These are phyloP conservation scores for Starmera amethionina DNA, from an alignment of 805 yeast genomes.

Conservation along the genomic window DNA sequence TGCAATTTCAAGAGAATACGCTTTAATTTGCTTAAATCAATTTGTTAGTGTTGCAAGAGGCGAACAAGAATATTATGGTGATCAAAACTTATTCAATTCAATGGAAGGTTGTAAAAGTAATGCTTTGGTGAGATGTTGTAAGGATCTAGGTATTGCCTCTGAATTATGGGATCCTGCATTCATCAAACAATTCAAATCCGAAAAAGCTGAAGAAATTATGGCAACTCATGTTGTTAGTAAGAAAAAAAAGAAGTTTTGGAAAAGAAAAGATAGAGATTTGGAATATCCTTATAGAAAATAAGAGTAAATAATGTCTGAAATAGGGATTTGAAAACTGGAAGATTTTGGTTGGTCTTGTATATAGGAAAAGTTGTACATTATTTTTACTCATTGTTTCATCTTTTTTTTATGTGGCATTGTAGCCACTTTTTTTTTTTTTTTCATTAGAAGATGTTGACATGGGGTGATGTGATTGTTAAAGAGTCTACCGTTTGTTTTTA, in stretches of 20 bases:
- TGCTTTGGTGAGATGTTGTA: slow-evolving; percentile 96
- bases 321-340: no score
- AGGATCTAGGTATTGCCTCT: slow-evolving; percentile 92
- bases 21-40: slow-evolving; percentile 76
- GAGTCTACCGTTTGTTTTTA: no score
- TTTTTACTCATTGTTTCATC: no score
- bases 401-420: no score
- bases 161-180: slow-evolving; percentile 97
- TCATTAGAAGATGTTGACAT: no score
- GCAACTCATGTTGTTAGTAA: slow-evolving; percentile 78
- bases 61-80: slow-evolving; percentile 86
- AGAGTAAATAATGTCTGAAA: background rate
- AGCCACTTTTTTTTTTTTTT: no score
- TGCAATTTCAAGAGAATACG: slow-evolving; percentile 83
- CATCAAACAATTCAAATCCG: slow-evolving; percentile 56
- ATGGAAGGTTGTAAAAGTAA: slow-evolving; percentile 96
- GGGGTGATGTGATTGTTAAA: no score
- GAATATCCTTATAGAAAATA: slow-evolving; percentile 73
- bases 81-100: slow-evolving; percentile 85
- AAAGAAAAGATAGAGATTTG: slow-evolving; percentile 69
- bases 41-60: slow-evolving; percentile 90
- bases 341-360: no score
- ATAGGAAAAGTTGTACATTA: no score
- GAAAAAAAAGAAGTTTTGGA: slow-evolving; percentile 88
- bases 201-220: slow-evolving; percentile 69